Conservation (phyloP, 2,329 filamentous ascomycete species). For the Metarhizium anisopliae region DNA sequence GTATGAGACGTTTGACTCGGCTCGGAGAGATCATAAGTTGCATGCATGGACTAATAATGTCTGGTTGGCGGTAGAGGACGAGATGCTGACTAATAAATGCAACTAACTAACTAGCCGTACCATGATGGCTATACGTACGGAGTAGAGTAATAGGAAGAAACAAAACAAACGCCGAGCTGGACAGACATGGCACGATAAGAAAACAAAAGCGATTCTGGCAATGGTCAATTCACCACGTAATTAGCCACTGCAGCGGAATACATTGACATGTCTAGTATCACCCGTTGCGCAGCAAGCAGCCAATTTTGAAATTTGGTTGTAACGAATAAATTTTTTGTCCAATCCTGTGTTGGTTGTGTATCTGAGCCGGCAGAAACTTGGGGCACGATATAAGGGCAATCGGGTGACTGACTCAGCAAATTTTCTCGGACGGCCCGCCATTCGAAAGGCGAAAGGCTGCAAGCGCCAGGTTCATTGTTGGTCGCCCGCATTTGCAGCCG, state of each 20-base stretch:
- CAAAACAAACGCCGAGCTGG: too few species aligned
- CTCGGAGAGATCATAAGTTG: neutral
- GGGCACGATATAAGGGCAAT: constrained; percentile 33
- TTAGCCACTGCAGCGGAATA: too few species aligned
- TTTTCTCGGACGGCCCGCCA: constrained; percentile 28
- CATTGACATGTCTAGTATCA: neutral
- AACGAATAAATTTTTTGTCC: neutral
- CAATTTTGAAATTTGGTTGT: neutral
- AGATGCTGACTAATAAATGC: too few species aligned
- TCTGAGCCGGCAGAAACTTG: constrained; percentile 25
- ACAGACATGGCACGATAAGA: too few species aligned
- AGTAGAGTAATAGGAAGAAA: too few species aligned
- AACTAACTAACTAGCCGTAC: too few species aligned
- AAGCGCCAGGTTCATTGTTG: neutral
- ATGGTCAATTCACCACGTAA: too few species aligned
- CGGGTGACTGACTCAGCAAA: constrained; percentile 31
- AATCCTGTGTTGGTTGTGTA: constrained; percentile 23
- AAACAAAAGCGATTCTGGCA: too few species aligned
- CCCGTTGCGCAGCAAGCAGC: neutral
- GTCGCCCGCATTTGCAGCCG: constrained; percentile 7
- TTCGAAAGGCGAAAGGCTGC: constrained; percentile 10
- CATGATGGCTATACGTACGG: too few species aligned
- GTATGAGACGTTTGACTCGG: neutral
- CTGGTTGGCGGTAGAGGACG: too few species aligned
- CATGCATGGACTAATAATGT: too few species aligned